Percentiles rank a stretch among this genome's conserved stretches.
These are phyloP conservation scores for Vaccinium corymbosum DNA, from an alignment of 148 eudicot species.

Conservation along the genomic window DNA sequence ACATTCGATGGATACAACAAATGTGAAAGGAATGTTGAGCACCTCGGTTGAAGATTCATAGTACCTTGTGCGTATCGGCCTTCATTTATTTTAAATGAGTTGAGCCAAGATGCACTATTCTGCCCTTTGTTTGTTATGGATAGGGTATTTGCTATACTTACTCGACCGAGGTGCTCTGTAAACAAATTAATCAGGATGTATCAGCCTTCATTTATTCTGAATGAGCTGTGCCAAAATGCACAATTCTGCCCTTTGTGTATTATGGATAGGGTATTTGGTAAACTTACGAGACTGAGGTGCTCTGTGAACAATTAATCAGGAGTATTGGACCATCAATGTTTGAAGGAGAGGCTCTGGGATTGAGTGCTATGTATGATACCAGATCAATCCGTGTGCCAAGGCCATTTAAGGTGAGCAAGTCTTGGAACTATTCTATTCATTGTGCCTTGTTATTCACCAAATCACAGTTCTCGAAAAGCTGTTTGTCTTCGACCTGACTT, in stretches of 20 bases:
- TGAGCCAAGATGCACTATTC: neutral
- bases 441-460: neutral
- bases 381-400: conserved; percentile 78
- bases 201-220: conserved; percentile 33
- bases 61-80: neutral
- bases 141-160: conserved; percentile 3
- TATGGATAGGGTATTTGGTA: neutral
- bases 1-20: neutral
- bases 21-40: neutral
- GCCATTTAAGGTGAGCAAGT: conserved; percentile 67
- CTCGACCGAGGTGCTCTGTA: conserved; percentile 16
- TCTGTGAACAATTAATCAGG: conserved; percentile 41
- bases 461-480: neutral
- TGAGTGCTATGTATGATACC: conserved; percentile 82
- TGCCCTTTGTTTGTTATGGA: neutral
- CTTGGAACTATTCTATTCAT: neutral
- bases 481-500: neutral
- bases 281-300: conserved; percentile 17
- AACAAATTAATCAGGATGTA: conserved; percentile 50
- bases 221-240: neutral
- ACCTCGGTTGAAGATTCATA: no score
- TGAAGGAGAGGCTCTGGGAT: conserved; percentile 95
- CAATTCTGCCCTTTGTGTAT: neutral
- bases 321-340: conserved; percentile 82
- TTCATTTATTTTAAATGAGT: neutral